These are phyloP conservation scores for Ligustrum vulgare DNA, from an alignment of 257 asterid genomes.

Conservation along the genomic window DNA sequence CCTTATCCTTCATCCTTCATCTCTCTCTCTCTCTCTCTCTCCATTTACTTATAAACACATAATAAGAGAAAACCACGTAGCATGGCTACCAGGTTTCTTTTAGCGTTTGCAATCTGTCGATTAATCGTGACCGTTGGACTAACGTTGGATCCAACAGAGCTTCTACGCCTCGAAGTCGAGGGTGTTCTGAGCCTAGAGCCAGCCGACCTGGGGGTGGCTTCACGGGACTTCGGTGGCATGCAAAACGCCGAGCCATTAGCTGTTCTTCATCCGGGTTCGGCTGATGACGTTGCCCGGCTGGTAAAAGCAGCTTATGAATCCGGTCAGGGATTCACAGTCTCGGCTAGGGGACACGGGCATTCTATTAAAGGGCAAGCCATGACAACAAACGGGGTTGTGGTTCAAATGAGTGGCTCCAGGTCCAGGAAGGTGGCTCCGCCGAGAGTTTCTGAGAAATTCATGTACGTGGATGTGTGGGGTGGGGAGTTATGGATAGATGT, in stretches of 20 bases:
- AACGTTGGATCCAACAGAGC: conserved; percentile 52
- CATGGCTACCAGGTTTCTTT: conserved; percentile 49
- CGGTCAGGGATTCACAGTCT: conserved; percentile 49
- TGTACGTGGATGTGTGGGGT: conserved; percentile 82
- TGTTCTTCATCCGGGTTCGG: conserved; percentile 57
- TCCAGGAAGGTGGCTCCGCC: conserved; percentile 24
- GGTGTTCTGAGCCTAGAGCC: conserved; percentile 54
- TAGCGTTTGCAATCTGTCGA: conserved; percentile 59
- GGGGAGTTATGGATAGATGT: conserved; percentile 83
- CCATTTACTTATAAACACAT: background rate
- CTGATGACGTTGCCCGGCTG: conserved; percentile 58
- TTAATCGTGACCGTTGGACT: conserved; percentile 64
- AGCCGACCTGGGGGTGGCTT: conserved; percentile 45
- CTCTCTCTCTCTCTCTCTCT: background rate
- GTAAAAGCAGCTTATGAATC: conserved; percentile 61
- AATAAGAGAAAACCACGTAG: background rate
- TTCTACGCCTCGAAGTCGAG: conserved; percentile 36
- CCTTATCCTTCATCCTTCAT: conserved; percentile 8
- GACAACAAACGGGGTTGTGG: conserved; percentile 52
- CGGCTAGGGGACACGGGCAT: conserved; percentile 87
- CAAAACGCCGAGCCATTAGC: conserved; percentile 51
- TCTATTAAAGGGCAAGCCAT: conserved; percentile 79
- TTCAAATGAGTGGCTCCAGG: conserved; percentile 50
- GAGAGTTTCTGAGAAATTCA: conserved; percentile 43
- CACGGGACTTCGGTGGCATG: conserved; percentile 60